A percentile compares a stretch with the other conserved stretches of the same genome.
Evolutionary conservation across 1,284 basidiomycete genomes (phyloP).

Genomic region (Polyporus tsugae): DNA sequence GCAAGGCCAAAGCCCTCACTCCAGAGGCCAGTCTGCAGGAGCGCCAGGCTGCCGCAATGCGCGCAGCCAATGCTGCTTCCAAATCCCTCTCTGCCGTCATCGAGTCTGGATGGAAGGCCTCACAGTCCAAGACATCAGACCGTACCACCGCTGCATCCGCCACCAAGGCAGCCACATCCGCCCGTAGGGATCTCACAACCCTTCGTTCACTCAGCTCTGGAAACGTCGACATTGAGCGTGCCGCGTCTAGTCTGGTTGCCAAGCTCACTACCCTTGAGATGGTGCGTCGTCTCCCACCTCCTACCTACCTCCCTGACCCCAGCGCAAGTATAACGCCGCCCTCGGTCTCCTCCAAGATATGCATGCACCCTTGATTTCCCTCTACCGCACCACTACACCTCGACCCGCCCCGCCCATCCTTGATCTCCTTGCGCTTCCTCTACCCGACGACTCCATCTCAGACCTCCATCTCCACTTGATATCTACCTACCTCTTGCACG

Average conservation of each 20-base stretch:
- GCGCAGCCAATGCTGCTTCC: slow-evolving; percentile 65
- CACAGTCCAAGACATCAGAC: slow-evolving; percentile 37
- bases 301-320: slow-evolving; percentile 18
- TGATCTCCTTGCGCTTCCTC: slow-evolving; percentile 55
- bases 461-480: slow-evolving; percentile 58
- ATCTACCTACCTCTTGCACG: slow-evolving; percentile 65
- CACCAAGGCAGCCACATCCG: slow-evolving; percentile 42
- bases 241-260: slow-evolving; percentile 67
- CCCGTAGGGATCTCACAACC: slow-evolving; percentile 49
- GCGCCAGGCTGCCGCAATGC: slow-evolving; percentile 55
- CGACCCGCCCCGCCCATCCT: slow-evolving; percentile 27
- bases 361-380: slow-evolving; percentile 50
- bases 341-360: slow-evolving; percentile 54
- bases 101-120: slow-evolving; percentile 66
- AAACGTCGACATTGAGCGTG: slow-evolving; percentile 75
- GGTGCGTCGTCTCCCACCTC: slow-evolving; percentile 50
- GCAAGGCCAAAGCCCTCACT: slow-evolving; percentile 26
- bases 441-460: slow-evolving; percentile 46
- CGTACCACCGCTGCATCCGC: slow-evolving; percentile 41
- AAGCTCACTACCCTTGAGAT: slow-evolving; percentile 72
- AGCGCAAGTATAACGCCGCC: slow-evolving; percentile 58
- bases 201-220: slow-evolving; percentile 55
- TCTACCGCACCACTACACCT: slow-evolving; percentile 35
- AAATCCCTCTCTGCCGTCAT: slow-evolving; percentile 60
- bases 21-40: slow-evolving; percentile 33